These are phyloP conservation scores for Exophiala dermatitidis DNA, from an alignment of 2,329 filamentous ascomycete species.

Conservation along the genomic window DNA sequence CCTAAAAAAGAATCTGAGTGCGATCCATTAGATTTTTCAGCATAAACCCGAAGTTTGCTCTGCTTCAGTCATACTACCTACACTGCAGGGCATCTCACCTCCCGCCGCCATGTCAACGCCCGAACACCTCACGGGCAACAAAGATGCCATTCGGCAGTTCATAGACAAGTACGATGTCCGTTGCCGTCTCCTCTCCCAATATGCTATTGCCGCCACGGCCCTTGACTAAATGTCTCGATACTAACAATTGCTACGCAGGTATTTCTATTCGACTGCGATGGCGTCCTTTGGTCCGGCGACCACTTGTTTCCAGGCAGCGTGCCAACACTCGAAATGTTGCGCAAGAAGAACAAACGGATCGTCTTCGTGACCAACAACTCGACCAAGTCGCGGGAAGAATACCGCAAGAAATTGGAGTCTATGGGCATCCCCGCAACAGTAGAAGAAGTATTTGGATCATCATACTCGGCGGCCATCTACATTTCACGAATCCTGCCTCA, in stretches of 20 bases:
- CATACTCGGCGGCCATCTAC: conserved; percentile 92
- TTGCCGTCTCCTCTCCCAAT: background rate
- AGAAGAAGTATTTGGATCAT: conserved; percentile 93
- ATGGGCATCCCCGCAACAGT: conserved; percentile 62
- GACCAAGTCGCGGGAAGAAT: conserved; percentile 88
- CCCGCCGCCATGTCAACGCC: conserved; percentile 28
- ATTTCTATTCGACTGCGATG: conserved; percentile 96
- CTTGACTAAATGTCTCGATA: conserved; percentile 1
- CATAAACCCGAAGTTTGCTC: no score
- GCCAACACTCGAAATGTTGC: conserved; percentile 76
- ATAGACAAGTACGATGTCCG: conserved; percentile 80
- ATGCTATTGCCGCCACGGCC: background rate
- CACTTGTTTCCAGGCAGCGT: conserved; percentile 77
- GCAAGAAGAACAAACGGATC: conserved; percentile 77
- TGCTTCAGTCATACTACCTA: background rate
- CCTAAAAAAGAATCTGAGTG: no score
- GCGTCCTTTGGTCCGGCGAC: conserved; percentile 94
- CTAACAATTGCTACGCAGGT: conserved; percentile 47
- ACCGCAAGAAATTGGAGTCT: conserved; percentile 78
- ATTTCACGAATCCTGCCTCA: conserved; percentile 73
- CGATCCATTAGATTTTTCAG: no score
- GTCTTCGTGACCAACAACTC: conserved; percentile 99
- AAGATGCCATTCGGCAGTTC: conserved; percentile 69
- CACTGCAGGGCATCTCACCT: background rate
- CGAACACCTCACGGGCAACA: conserved; percentile 70